Base-by-base conservation (phyloP, 108 stramenopile species). In the Pseudonitzschia multiseries region DNA sequence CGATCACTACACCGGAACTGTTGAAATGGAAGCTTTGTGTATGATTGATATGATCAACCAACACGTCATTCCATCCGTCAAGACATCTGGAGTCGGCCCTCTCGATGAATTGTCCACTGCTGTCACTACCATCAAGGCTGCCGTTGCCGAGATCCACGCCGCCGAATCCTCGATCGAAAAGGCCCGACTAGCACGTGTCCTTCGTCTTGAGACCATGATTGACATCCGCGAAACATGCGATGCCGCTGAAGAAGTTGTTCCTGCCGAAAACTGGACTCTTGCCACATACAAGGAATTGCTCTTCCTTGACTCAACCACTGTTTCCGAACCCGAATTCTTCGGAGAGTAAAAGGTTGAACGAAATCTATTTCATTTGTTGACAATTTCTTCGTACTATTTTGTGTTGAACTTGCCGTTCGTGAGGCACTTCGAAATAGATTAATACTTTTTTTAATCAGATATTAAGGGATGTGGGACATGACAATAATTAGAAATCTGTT, bases 211-310 rank as follows among this genome's bases (percentile, higher is more conserved):
- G 72, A 91, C 94, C 71, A 98, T 98, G 97, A 81, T 94, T 74
- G 92, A 93, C 68, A 92, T 94, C 69, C 93, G 97, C 51, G 93
- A 74, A 22, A 63, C 86, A 36, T 93, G 91, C 69, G 97, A 98
- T 81, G 86, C 84, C 27, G 95, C 97, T 31, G 97, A 98, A 83
- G 93, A 84, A 71, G 84, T 92, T 59, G 84, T 93, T 28, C 94
- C 96, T 60, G 95, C 93, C 59, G 82, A 91, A 51, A 78, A 90
- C 71, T 98, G 96, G 95, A 88, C 94, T 69, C 82, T 96, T 71
- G 93, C 97, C 53, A 96, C 97, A 2, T 98, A 98, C 89, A 95
- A 95, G 88, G 96, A 97, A 70, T 74, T 98, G 59, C 73, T 97
- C 68, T 98, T 96, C 78, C 80, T 94, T 65, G 93, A 95, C 84